Evolutionary conservation across 805 yeast genomes (phyloP).

Genomic region (Candida pini): DNA sequence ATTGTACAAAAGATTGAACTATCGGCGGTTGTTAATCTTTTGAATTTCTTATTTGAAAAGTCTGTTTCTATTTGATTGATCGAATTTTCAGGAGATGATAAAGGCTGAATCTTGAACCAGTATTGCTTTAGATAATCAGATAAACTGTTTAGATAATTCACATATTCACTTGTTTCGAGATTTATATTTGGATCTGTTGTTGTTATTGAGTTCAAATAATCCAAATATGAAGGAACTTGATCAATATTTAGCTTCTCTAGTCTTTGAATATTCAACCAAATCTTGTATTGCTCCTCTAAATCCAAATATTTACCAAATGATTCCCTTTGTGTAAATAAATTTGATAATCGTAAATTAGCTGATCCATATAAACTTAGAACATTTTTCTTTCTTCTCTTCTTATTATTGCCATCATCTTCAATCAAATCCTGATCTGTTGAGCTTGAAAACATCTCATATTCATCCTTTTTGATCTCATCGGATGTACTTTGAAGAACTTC

Average conservation of each 20-base stretch:
- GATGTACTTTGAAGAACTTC: conserved; percentile 28
- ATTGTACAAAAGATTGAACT: conserved; percentile 46
- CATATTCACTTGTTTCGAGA: conserved; percentile 32
- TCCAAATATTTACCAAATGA: conserved; percentile 61
- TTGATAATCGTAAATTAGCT: conserved; percentile 40
- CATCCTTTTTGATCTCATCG: conserved; percentile 5
- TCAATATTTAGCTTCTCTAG: conserved; percentile 1
- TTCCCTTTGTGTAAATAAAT: conserved; percentile 55
- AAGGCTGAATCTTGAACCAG: conserved; percentile 42
- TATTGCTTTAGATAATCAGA: conserved; percentile 45
- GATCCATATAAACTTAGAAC: conserved; percentile 49
- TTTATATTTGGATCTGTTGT: conserved; percentile 19
- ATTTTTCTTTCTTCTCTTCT: conserved; percentile 27
- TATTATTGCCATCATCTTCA: conserved; percentile 4
- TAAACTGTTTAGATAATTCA: conserved; percentile 41
- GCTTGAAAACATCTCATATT: conserved; percentile 28
- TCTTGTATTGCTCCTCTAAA: conserved; percentile 43
- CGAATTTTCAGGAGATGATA: conserved; percentile 35
- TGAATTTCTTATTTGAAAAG: conserved; percentile 4
- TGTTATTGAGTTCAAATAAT: conserved; percentile 9
- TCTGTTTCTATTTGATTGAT: conserved; percentile 20
- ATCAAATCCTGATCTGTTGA: conserved; percentile 4
- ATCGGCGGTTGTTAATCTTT: conserved; percentile 13
- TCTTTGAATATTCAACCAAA: conserved; percentile 45
- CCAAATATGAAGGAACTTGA: conserved; percentile 15